Base-by-base conservation (phyloP, 768 basidiomycete genomes). In the Heimioporus sp. region DNA sequence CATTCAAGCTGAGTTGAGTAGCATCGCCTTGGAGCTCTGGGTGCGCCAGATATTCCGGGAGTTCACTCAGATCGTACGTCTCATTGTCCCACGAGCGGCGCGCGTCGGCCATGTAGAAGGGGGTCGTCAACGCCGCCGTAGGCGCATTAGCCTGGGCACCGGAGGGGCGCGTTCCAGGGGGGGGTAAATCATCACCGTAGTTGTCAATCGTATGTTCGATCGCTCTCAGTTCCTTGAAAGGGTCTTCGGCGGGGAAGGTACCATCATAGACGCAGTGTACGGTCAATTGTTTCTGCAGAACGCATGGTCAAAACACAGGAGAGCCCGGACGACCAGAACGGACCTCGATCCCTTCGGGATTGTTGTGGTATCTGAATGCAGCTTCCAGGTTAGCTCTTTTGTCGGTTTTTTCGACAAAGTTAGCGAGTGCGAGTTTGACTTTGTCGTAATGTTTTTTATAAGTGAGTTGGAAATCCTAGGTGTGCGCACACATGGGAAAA, bases 221-320 rank as follows among this genome's bases (percentile, higher is more conserved):
- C 12, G 21, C 34, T 17, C 20, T 42, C n/a, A 49, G n/a, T 19
- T 43, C 41, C 24, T 13, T 10, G 11, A 49, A 49, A 2, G 48
- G 48, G 34, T 24, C 41, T 4, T 32, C 34, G n/a, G 11, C 9
- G 10, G 46, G 40, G 11, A 35, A 42, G 5, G 2, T 21, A 1
- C 54, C 57, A 10, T 58, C 57, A 30, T 56, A 58, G 17, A 47
- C 47, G 35, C 55, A 48, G 10, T 51, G 36, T 10, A 58, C 54
- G 15, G 43, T 46, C 31, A 48, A 4, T 4, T 5, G 21, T 24
- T 21, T 48, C 47, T 48, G 11, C 39, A 32, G 11, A 47, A 38
- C 24, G 34, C 41, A 21, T 28, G 16, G 46, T 39, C n/a, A 19
- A 32, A n/a, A 20, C 3, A 21, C 24, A 31, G n/a, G 39, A 8